Evolutionary conservation across 2,329 filamentous ascomycete genomes (phyloP), one percentile per base, ranked within the genome.

Genomic region (Fusarium pseudograminearum): DNA sequence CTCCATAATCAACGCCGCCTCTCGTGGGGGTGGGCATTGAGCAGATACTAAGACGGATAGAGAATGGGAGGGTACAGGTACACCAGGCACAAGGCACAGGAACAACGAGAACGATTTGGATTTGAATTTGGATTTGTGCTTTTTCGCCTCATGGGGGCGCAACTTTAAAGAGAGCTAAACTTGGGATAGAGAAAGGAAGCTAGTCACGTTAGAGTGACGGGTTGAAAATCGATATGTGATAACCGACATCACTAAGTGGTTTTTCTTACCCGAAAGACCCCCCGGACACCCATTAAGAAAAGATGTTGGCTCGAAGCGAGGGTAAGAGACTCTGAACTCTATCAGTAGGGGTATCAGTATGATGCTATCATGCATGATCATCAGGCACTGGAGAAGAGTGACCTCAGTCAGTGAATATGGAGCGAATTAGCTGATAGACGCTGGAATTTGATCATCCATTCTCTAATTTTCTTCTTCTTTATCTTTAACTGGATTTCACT

Each of bases 381-480:
- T 64, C 67, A 71, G 70, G 58, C 50, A 67, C 61, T 70, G 38
- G 15, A 57, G 28, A 50, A 50, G 9, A 20, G 51, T 67, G 67
- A 65, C 44, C 68, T 73, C 68, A 65, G 50, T 59, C 33, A 48
- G 44, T 31, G 44, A 12, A 44, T 22, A 11, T 18, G 10, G 16
- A 26, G 41, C 5, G 22, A 44, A 26, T 44, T 44, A 18, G 22
- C 41, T 44, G 41, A 44, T 44, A 9, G 24, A 7, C 15, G 46
- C 61, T 45, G 67, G 57, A 70, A 70, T 68, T 52, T 68, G 67
- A 70, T 70, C 67, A 64, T 33, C 57, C n/a, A 47, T 34, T 26
- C 16, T 26, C 34, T 42, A 31, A 57, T 45, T 54, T 28, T 33
- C 34, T 52, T 31, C n/a, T 18, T 40, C 30, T 28, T 61, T 26